phyloP scores from a whole-genome alignment of 345 rosid genomes.

The Dimocarpus longan region DNA sequence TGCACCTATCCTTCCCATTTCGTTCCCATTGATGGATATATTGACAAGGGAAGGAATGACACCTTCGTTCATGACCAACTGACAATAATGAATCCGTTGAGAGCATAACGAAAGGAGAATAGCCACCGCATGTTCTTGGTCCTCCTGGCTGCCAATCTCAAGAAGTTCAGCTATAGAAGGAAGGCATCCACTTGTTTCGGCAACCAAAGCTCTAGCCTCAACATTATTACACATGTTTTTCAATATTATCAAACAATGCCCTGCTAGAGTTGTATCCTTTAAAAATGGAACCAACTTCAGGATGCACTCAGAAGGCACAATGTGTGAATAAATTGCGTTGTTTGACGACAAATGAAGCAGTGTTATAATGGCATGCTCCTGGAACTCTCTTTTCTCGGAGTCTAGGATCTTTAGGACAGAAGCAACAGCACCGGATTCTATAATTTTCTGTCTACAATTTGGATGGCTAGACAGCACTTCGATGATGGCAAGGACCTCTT shows the following conservation, averaged over 20 bases:
- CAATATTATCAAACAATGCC: slow-evolving; percentile 46
- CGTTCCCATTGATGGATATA: slow-evolving; percentile 64
- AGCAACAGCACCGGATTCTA: slow-evolving; percentile 52
- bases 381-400: slow-evolving; percentile 39
- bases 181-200: slow-evolving; percentile 63
- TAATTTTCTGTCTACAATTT: slow-evolving; percentile 43
- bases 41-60: slow-evolving; percentile 55
- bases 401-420: slow-evolving; percentile 50
- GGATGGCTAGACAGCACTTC: slow-evolving; percentile 54
- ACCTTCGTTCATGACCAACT: slow-evolving; percentile 63
- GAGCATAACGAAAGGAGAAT: slow-evolving; percentile 50
- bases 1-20: slow-evolving; percentile 57
- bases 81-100: slow-evolving; percentile 45
- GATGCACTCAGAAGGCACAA: slow-evolving; percentile 51
- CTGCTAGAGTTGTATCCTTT: slow-evolving; percentile 43
- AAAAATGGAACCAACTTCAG: slow-evolving; percentile 60
- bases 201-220: slow-evolving; percentile 58
- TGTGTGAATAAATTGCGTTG: slow-evolving; percentile 42
- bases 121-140: slow-evolving; percentile 62
- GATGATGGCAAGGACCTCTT: slow-evolving; percentile 54
- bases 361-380: slow-evolving; percentile 54
- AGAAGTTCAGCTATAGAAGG: slow-evolving; percentile 60
- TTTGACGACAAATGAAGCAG: slow-evolving; percentile 58
- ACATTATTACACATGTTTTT: slow-evolving; percentile 53
- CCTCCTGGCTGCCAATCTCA: slow-evolving; percentile 52